These are phyloP conservation scores for Teunomyces pallodes DNA, from an alignment of 805 yeast genomes.

Conservation along the genomic window DNA sequence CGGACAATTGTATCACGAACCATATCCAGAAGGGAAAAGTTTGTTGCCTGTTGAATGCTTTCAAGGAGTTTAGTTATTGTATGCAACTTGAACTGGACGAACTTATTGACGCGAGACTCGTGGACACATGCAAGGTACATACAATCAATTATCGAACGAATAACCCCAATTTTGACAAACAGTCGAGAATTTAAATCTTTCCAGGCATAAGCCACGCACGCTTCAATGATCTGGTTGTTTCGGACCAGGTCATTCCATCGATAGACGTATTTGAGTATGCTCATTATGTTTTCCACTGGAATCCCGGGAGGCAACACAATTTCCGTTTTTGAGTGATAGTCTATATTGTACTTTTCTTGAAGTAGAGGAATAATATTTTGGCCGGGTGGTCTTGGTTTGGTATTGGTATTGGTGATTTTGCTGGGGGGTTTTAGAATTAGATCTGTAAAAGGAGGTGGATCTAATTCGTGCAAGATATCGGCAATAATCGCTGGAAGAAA, in stretches of 20 bases:
- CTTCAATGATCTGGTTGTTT: neutral
- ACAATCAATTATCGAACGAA: constrained; percentile 1
- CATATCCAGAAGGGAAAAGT: neutral
- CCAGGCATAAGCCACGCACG: neutral
- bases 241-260: neutral
- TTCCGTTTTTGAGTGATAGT: neutral
- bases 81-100: neutral
- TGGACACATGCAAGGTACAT: neutral
- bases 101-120: neutral
- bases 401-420: neutral
- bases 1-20: neutral
- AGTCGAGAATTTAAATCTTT: neutral
- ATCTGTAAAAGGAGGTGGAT: neutral
- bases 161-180: neutral
- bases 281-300: neutral
- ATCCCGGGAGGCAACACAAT: neutral
- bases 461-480: neutral
- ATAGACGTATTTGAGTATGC: neutral
- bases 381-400: neutral
- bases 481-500: neutral
- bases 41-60: neutral
- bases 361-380: neutral
- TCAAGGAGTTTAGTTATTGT: neutral
- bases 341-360: neutral
- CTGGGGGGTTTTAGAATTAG: neutral